phyloP scores from a whole-genome alignment of 805 yeast species.

The Saturnispora serradocipensis region DNA sequence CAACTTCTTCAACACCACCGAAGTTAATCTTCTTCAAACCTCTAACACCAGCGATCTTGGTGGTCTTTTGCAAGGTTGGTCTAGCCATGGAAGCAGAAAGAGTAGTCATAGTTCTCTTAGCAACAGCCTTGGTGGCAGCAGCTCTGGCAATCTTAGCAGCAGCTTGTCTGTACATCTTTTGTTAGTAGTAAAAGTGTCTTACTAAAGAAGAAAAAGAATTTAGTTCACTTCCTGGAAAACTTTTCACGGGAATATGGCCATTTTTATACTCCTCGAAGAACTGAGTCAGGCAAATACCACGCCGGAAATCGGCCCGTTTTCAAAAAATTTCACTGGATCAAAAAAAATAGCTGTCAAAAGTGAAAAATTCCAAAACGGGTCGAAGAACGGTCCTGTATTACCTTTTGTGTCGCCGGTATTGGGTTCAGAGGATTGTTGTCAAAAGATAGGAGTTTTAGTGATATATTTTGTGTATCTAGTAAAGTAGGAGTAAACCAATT shows the following conservation, averaged over 20 bases:
- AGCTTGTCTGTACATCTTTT: constrained; percentile 32
- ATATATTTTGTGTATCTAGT: too few relatives aligned
- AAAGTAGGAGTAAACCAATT: too few relatives aligned
- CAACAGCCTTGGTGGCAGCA: constrained; percentile 51
- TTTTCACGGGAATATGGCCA: neutral
- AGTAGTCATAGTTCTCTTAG: constrained; percentile 18
- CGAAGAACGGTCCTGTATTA: neutral
- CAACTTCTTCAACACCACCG: constrained; percentile 90
- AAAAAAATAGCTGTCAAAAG: neutral
- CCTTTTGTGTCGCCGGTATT: neutral
- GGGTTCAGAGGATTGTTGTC: neutral
- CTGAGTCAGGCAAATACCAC: neutral
- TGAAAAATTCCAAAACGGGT: neutral
- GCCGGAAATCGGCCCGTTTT: neutral
- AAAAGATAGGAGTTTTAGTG: too few relatives aligned
- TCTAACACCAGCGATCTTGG: constrained; percentile 52
- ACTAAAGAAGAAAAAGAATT: neutral
- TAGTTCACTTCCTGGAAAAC: neutral
- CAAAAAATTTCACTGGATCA: neutral
- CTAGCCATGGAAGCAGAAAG: constrained; percentile 25
- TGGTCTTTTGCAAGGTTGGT: constrained; percentile 35
- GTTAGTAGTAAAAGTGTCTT: neutral
- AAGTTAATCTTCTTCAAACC: constrained; percentile 96
- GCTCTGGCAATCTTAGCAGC: constrained; percentile 42
- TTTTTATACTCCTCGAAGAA: neutral